These are phyloP conservation scores for Trichoderma pleuroti DNA, from an alignment of 2,329 filamentous ascomycete species.

Conservation along the genomic window DNA sequence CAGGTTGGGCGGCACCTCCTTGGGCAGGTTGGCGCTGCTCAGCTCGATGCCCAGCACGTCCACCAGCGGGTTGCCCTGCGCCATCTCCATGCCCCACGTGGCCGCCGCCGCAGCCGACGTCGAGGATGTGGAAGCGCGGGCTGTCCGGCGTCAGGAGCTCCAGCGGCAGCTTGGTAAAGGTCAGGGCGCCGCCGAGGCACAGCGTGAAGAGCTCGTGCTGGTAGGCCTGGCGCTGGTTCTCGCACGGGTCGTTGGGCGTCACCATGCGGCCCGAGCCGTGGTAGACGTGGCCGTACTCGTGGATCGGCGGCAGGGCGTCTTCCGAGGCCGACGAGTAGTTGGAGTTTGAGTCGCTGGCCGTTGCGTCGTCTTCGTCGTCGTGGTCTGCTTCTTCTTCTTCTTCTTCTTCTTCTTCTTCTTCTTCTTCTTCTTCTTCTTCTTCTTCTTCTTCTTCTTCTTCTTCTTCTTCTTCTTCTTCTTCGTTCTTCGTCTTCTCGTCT, in stretches of 20 bases:
- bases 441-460: background rate
- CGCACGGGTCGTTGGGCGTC: constrained; percentile 35
- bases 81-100: constrained; percentile 44
- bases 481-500: too few relatives aligned
- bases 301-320: constrained; percentile 33
- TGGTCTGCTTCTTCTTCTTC: constrained; percentile 6
- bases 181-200: constrained; percentile 33
- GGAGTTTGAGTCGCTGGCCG: constrained; percentile 30
- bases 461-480: too few relatives aligned
- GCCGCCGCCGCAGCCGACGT: constrained; percentile 42
- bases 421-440: background rate
- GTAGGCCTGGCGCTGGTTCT: constrained; percentile 31
- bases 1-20: constrained; percentile 54
- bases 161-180: constrained; percentile 32
- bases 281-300: constrained; percentile 36
- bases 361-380: constrained; percentile 23
- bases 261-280: constrained; percentile 35
- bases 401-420: background rate
- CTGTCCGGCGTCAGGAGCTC: constrained; percentile 24
- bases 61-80: constrained; percentile 37
- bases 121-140: constrained; percentile 34
- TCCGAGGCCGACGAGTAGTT: constrained; percentile 36
- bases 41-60: constrained; percentile 41
- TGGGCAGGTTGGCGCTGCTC: constrained; percentile 39
- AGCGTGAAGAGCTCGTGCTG: constrained; percentile 36